These are phyloP conservation scores for Picea sitchensis DNA, from an alignment of 75 land plant genomes.

Conservation along the genomic window DNA sequence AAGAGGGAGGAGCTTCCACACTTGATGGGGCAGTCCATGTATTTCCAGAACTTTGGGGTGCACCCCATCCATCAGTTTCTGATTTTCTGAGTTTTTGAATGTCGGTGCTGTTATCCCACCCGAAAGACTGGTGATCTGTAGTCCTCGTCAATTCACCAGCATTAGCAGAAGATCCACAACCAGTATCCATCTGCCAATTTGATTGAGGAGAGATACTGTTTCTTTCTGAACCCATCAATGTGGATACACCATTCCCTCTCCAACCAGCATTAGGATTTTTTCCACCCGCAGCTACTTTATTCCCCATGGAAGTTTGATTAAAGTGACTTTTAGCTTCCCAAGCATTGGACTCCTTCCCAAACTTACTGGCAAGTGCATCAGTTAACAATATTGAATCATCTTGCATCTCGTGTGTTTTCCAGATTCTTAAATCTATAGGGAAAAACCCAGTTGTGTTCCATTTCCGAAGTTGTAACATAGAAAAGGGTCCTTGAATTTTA, in stretches of 20 bases:
- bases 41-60: slow-evolving; percentile 3
- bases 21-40: neutral
- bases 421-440: slow-evolving; percentile 67
- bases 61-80: slow-evolving; percentile 3
- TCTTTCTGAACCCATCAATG: slow-evolving; percentile 5
- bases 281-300: neutral
- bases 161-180: neutral
- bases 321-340: neutral
- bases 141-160: neutral
- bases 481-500: slow-evolving; percentile 92
- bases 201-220: neutral
- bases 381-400: slow-evolving; percentile 63
- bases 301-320: neutral
- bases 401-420: slow-evolving; percentile 53
- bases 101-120: neutral
- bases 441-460: slow-evolving; percentile 84
- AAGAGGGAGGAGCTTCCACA: neutral
- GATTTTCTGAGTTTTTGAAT: neutral
- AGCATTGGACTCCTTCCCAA: slow-evolving; percentile 24
- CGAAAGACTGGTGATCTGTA: neutral
- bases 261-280: neutral
- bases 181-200: neutral
- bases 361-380: slow-evolving; percentile 67
- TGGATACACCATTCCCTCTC: slow-evolving; percentile 4
- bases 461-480: slow-evolving; percentile 84